phyloP scores from a whole-genome alignment of 306 rosid species.

The Carpinus fangiana region DNA sequence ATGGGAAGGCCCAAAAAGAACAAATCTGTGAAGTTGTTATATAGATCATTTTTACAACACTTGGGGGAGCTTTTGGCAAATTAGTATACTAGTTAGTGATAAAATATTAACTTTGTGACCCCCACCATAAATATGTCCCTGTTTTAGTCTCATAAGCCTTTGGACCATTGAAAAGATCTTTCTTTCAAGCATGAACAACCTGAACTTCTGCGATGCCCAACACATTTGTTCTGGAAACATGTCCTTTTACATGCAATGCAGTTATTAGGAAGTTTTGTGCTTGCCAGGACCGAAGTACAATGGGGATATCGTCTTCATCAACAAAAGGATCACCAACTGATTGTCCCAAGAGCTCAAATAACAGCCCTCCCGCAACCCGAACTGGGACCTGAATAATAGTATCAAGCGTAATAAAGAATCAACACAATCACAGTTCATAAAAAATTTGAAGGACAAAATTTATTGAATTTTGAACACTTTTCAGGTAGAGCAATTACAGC shows the following conservation, averaged over 20 bases:
- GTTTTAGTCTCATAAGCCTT: background rate
- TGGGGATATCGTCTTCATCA: constrained; percentile 86
- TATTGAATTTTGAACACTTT: background rate
- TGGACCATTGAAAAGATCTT: constrained; percentile 22
- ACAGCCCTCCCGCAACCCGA: constrained; percentile 90
- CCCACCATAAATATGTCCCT: background rate
- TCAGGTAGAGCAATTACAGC: background rate
- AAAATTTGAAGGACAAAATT: constrained; percentile 3
- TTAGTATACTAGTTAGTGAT: background rate
- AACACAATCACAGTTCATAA: background rate
- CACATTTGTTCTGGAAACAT: constrained; percentile 54
- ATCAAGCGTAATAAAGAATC: background rate
- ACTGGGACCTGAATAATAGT: constrained; percentile 74
- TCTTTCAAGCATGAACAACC: constrained; percentile 50
- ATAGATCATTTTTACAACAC: background rate
- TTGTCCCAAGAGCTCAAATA: constrained; percentile 96
- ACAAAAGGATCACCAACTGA: constrained; percentile 83
- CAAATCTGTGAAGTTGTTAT: background rate
- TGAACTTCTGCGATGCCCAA: constrained; percentile 92
- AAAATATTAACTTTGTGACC: background rate
- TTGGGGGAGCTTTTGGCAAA: background rate
- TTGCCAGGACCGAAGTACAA: constrained; percentile 96
- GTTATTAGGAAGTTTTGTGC: constrained; percentile 86
- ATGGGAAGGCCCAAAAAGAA: background rate
- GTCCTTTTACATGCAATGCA: constrained; percentile 76